phyloP scores from a whole-genome alignment of 805 yeast genomes.

The Brettanomyces naardenensis region DNA sequence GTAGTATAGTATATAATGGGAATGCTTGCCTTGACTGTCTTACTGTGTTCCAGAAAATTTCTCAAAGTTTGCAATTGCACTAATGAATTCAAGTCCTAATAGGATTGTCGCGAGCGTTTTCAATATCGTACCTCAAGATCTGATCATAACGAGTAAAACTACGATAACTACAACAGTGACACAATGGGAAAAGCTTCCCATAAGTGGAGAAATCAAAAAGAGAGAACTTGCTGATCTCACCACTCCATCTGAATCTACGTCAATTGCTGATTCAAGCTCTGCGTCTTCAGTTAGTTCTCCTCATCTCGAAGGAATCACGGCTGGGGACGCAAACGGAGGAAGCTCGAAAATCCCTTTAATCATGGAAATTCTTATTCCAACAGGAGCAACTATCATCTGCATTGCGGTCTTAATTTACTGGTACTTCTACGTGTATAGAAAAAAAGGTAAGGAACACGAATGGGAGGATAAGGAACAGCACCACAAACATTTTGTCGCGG shows the following conservation, averaged over 20 bases:
- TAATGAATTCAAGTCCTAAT: neutral
- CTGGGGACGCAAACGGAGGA: neutral
- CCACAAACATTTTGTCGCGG: neutral
- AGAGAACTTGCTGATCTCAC: neutral
- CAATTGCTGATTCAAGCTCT: neutral
- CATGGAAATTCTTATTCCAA: constrained; percentile 1
- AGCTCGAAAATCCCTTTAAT: neutral
- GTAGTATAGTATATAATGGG: no score
- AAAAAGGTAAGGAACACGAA: neutral
- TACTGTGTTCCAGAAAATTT: no score
- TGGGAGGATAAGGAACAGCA: neutral
- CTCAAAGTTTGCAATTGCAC: no score
- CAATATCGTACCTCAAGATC: neutral
- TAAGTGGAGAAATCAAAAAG: neutral
- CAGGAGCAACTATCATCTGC: neutral
- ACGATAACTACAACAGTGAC: neutral
- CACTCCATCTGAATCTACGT: neutral
- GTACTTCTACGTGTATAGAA: neutral
- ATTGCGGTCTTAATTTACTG: neutral
- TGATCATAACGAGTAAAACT: neutral
- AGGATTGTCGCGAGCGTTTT: neutral
- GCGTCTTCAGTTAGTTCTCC: neutral
- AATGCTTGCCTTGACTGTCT: no score
- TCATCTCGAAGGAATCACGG: neutral
- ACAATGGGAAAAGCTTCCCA: neutral